Percentiles rank a stretch among this genome's conserved stretches.
phyloP scores from a whole-genome alignment of 164 flowering plant genomes.

The Magnolia kwangsiensis region DNA sequence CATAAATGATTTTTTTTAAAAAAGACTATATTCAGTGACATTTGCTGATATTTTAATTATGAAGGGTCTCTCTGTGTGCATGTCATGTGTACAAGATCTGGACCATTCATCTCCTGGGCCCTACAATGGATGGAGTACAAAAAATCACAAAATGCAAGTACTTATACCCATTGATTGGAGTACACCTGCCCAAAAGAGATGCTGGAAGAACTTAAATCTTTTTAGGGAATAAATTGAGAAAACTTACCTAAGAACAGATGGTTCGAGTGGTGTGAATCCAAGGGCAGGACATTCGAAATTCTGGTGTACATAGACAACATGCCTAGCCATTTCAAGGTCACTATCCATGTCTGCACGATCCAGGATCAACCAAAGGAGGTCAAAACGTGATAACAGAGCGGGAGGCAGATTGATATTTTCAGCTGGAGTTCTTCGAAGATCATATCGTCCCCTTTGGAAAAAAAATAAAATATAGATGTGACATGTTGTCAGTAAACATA shows the following conservation, averaged over 20 bases:
- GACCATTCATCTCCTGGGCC: too few relatives aligned
- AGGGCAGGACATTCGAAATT: conserved; percentile 87
- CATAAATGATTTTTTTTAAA: too few relatives aligned
- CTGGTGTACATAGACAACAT: conserved; percentile 90
- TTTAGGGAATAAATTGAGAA: background rate
- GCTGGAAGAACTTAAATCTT: background rate
- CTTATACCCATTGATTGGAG: too few relatives aligned
- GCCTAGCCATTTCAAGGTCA: conserved; percentile 98
- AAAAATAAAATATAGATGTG: conserved; percentile 9
- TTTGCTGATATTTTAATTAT: too few relatives aligned
- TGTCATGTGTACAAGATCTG: too few relatives aligned
- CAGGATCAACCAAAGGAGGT: conserved; percentile 91
- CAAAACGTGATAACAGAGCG: conserved; percentile 94
- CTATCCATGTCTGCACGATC: conserved; percentile 98
- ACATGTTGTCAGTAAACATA: conserved; percentile 1
- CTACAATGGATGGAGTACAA: too few relatives aligned
- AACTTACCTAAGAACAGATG: conserved; percentile 82
- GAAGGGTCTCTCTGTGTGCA: too few relatives aligned
- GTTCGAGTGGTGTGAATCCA: conserved; percentile 92
- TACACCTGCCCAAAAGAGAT: too few relatives aligned
- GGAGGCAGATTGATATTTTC: conserved; percentile 99
- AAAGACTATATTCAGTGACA: too few relatives aligned
- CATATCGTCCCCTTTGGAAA: conserved; percentile 92
- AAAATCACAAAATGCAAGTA: too few relatives aligned
- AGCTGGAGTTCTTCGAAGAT: conserved; percentile 92